These are phyloP conservation scores for Nemania sp. DNA, from an alignment of 2,329 filamentous ascomycete genomes.

Conservation along the genomic window DNA sequence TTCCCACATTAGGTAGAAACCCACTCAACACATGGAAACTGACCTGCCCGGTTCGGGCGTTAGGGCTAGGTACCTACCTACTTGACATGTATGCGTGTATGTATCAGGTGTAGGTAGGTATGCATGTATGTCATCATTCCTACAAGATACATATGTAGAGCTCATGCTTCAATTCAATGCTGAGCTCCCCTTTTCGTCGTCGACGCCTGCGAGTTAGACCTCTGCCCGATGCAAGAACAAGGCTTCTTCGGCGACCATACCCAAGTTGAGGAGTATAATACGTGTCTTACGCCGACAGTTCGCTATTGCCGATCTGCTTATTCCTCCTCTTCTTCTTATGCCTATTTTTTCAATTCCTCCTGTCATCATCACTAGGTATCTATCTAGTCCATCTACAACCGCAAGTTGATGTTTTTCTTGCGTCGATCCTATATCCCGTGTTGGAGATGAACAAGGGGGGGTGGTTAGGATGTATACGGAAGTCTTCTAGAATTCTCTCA, in stretches of 20 bases:
- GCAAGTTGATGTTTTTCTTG: no score
- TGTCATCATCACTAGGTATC: not conserved
- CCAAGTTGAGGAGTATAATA: slow-evolving; percentile 21
- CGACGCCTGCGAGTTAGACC: not conserved
- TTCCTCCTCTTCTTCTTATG: not conserved
- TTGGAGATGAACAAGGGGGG: not conserved
- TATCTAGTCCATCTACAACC: not conserved
- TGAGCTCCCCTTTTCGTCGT: slow-evolving; percentile 4
- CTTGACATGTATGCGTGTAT: no score
- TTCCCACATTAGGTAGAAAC: no score
- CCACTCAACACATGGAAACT: no score
- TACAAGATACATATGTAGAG: not conserved
- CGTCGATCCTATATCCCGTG: not conserved
- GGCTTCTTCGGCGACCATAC: slow-evolving; percentile 1
- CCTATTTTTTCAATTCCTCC: not conserved
- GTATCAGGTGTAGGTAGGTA: no score
- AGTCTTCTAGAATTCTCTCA: slow-evolving; percentile 26
- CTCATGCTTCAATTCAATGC: not conserved
- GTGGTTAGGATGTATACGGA: slow-evolving; percentile 20
- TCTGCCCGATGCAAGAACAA: slow-evolving; percentile 4
- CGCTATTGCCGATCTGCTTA: slow-evolving; percentile 7
- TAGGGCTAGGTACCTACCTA: not conserved
- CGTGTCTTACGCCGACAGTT: not conserved
- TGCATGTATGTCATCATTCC: no score
- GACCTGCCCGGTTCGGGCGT: no score